Percentiles rank a stretch among this genome's conserved stretches.
Evolutionary conservation across 1,284 basidiomycete species (phyloP).

Genomic region (Ganoderma multipileum): DNA sequence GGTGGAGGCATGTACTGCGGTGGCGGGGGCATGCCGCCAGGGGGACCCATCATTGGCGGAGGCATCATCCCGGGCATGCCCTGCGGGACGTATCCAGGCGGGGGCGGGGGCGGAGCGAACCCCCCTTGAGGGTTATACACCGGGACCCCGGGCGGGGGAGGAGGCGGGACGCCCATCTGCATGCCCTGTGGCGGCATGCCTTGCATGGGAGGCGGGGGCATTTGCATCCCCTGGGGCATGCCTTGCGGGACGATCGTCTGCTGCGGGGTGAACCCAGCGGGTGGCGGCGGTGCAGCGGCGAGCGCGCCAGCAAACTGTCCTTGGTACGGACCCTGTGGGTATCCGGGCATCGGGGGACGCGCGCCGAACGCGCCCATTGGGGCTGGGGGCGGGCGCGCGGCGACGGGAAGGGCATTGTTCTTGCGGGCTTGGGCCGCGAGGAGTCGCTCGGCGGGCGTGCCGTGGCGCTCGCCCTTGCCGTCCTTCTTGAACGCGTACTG

Average conservation of each 20-base stretch:
- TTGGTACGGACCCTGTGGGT: slow-evolving; percentile 71
- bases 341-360: slow-evolving; percentile 66
- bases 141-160: slow-evolving; percentile 44
- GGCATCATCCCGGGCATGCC: slow-evolving; percentile 43
- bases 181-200: slow-evolving; percentile 49
- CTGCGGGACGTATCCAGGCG: slow-evolving; percentile 59
- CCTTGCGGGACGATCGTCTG: slow-evolving; percentile 63
- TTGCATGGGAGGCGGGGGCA: slow-evolving; percentile 41
- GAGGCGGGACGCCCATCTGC: slow-evolving; percentile 31
- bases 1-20: slow-evolving; percentile 25
- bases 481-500: slow-evolving; percentile 99
- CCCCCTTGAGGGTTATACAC: slow-evolving; percentile 52
- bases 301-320: slow-evolving; percentile 90
- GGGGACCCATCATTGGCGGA: slow-evolving; percentile 41
- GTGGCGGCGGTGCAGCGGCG: slow-evolving; percentile 71
- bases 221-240: slow-evolving; percentile 46
- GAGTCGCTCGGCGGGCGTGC: slow-evolving; percentile 93
- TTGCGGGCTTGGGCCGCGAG: slow-evolving; percentile 95
- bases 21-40: slow-evolving; percentile 25
- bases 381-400: slow-evolving; percentile 71
- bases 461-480: slow-evolving; percentile 96
- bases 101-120: slow-evolving; percentile 66
- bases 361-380: slow-evolving; percentile 67
- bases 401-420: slow-evolving; percentile 86
- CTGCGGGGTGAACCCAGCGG: slow-evolving; percentile 74